Conservation (phyloP, 1,139 yeast species). For the Eremothecium cymbalariae region DNA sequence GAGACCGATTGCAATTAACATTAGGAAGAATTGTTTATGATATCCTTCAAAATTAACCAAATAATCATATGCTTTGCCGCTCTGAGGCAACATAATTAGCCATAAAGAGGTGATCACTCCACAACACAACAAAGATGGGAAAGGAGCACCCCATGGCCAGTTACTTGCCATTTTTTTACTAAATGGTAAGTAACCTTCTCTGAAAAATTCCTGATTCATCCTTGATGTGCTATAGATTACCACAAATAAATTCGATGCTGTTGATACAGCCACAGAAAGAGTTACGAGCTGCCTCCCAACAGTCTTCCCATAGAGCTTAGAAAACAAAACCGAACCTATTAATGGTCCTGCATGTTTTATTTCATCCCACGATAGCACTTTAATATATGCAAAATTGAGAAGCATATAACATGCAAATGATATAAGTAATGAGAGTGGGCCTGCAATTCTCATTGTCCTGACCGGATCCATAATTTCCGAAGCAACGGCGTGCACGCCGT, state of each 20-base stretch:
- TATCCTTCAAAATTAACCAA: slow-evolving; percentile 53
- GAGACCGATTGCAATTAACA: slow-evolving; percentile 45
- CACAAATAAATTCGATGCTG: slow-evolving; percentile 58
- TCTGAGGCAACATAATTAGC: slow-evolving; percentile 41
- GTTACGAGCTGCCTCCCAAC: slow-evolving; percentile 49
- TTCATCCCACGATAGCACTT: slow-evolving; percentile 47
- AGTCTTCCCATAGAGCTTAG: slow-evolving; percentile 45
- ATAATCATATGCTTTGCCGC: slow-evolving; percentile 48
- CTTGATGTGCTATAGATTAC: slow-evolving; percentile 53
- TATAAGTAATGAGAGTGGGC: slow-evolving; percentile 53
- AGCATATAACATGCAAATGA: slow-evolving; percentile 45
- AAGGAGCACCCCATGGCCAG: slow-evolving; percentile 50
- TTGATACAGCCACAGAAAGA: slow-evolving; percentile 48
- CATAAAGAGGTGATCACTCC: slow-evolving; percentile 31
- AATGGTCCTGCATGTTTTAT: slow-evolving; percentile 48
- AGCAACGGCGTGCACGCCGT: slow-evolving; percentile 51
- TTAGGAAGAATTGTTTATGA: slow-evolving; percentile 44
- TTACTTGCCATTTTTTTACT: slow-evolving; percentile 47
- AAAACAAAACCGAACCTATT: slow-evolving; percentile 51
- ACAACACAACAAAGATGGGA: slow-evolving; percentile 37
- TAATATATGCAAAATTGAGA: slow-evolving; percentile 50
- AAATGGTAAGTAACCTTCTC: slow-evolving; percentile 55
- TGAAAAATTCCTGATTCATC: slow-evolving; percentile 55
- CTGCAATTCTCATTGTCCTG: slow-evolving; percentile 59
- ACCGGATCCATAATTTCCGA: slow-evolving; percentile 64